Percentiles rank a stretch among this genome's conserved stretches.
Conservation (phyloP, 129 eudicot species). For the Pulicaria dysenterica region DNA sequence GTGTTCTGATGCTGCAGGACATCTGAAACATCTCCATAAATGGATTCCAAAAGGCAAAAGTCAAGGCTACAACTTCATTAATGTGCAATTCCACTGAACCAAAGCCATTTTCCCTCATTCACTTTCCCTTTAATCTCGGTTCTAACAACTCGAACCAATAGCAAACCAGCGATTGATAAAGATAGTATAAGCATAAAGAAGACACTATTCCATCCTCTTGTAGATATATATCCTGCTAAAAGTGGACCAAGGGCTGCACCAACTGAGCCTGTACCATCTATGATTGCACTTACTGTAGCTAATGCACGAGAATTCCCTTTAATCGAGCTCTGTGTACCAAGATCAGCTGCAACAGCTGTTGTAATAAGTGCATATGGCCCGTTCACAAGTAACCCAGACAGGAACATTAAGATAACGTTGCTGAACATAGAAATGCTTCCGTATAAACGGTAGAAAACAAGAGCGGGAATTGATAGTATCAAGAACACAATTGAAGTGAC, state of each 20-base stretch:
- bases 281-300: conserved; percentile 92
- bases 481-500: conserved; percentile 68
- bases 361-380: conserved; percentile 91
- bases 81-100: conserved; percentile 40
- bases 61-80: conserved; percentile 9
- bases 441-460: conserved; percentile 66
- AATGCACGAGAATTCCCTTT: conserved; percentile 81
- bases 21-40: conserved; percentile 25
- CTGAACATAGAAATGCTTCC: conserved; percentile 77
- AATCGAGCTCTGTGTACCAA: conserved; percentile 69
- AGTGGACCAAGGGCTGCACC: conserved; percentile 97
- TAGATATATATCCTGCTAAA: conserved; percentile 88
- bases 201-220: conserved; percentile 88
- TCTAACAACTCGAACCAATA: conserved; percentile 64
- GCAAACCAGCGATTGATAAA: conserved; percentile 56
- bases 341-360: conserved; percentile 94
- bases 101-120: conserved; percentile 70
- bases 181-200: conserved; percentile 82
- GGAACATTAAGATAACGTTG: conserved; percentile 59
- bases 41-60: background rate
- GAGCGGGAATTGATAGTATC: conserved; percentile 65
- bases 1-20: background rate
- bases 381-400: conserved; percentile 78
- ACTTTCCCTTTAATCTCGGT: conserved; percentile 63
- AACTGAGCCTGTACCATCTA: conserved; percentile 95